Base-by-base conservation (phyloP, 345 rosid species). In the Hibiscus mutabilis region DNA sequence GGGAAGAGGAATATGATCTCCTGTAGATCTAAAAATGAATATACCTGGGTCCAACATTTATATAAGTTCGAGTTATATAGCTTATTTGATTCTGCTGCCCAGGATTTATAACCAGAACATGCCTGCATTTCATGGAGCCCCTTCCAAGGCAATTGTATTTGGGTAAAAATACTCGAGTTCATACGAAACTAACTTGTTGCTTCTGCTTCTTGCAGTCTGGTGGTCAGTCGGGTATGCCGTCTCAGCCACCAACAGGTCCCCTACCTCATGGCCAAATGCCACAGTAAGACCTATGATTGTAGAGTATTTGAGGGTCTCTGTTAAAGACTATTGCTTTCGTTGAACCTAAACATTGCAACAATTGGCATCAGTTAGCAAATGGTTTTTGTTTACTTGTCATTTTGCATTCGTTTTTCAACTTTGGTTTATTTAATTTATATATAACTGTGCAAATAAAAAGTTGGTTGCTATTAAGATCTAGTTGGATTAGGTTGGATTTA, bases 231-330 rank as follows among this genome's bases (percentile, higher is more conserved):
- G 86, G 84, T 44, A 68, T 82, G 87, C 83, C 81, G 84, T 81
- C 84, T 22, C 86, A 84, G 3, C 86, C 89, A 0, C 81, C 87
- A 2, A 76, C 88, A 1, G 92, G 92, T 47, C 91, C 89, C 19
- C 86, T 88, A 10, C 84, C 83, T 2, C 93, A 84, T 74, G 82
- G 82, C 37, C 87, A 86, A 71, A 69, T 70, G 12, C 86, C 78
- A 13, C 83, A 80, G 51, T 83, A 79, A 51, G 80, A 56, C 55
- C n/a, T 58, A 15, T 25, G 35, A 3, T 8, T 22, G 40, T 57
- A 40, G 6, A 21, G 9, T 9, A 1, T 64, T 11, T 4, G 6
- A 4, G 14, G 1, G n/a, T 47, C 52, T 10, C n/a, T n/a, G n/a
- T n/a, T n/a, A n/a, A n/a, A n/a, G 2, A 6, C 49, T 13, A 46